Evolutionary conservation across 2,329 filamentous ascomycete species (phyloP), one percentile per base, ranked within the genome.

Genomic region (Pseudogymnoascus sp.): DNA sequence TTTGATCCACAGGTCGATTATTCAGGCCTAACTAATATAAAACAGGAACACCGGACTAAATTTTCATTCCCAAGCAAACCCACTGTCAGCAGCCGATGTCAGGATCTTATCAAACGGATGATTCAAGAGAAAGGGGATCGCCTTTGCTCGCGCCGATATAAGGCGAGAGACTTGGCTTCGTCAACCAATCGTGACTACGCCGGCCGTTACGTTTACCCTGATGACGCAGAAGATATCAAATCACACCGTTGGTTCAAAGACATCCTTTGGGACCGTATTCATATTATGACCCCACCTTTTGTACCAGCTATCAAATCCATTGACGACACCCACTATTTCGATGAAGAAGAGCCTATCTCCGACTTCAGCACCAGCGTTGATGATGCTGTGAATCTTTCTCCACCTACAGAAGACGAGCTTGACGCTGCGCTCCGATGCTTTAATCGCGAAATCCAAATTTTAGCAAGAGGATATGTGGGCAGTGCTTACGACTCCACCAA

Each of bases 161-260:
- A 83, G 44, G 78, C 84, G 64, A 89, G 89, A 68, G 88, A 95
- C 31, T 63, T 65, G 47, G 15, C 60, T n/a, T 62, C 65, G 2
- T 47, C 53, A n/a, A 60, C 67, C 13, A 64, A 67, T 23, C 64
- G 70, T 65, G 76, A 78, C 68, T 76, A 79, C 65, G 76, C 76
- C 63, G 78, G 81, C 31, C 80, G 85, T 33, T 88, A 89, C 63
- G 93, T 97, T 3, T 93, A 91, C 70, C 80, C 89, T 0, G 83
- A 95, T 66, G 93, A 96, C 71, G 93, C 90, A 1, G 85, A 90
- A 67, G 92, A 97, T 63, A 96, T 97, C 79, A 97, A 96, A 74
- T 77, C 82, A 3, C 95, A 97, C 75, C 84, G 85, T 10, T 97
- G 93, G 83, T 97, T 97, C 78, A 82, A 81, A 64, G 85, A 86